These are phyloP conservation scores for Xylariaceae sp. DNA, from an alignment of 2,329 filamentous ascomycete species.

Conservation along the genomic window DNA sequence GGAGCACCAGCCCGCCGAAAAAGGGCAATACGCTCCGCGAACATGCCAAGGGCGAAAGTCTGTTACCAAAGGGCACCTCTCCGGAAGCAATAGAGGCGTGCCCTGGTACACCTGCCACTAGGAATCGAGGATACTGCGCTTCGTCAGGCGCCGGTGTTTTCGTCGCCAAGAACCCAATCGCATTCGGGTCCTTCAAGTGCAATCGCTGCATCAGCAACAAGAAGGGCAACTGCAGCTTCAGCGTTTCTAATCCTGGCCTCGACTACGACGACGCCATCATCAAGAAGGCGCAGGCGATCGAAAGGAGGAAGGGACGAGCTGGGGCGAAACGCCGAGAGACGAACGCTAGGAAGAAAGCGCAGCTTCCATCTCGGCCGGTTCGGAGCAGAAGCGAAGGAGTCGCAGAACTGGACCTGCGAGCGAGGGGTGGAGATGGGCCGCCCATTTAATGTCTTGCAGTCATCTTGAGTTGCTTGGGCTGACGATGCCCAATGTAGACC, in stretches of 20 bases:
- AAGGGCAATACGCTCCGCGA: neutral
- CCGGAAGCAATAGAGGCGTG: neutral
- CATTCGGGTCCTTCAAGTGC: slow-evolving; percentile 8
- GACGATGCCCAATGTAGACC: too few relatives aligned
- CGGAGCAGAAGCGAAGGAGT: too few relatives aligned
- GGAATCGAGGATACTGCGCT: neutral
- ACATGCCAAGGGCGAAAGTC: neutral
- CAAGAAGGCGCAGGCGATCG: too few relatives aligned
- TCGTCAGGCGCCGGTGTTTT: neutral
- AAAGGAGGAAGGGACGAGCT: too few relatives aligned
- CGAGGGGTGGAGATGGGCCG: too few relatives aligned
- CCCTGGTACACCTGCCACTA: neutral
- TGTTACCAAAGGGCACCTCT: neutral
- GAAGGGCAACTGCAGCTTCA: slow-evolving; percentile 3
- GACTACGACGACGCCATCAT: neutral
- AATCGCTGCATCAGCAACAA: slow-evolving; percentile 3
- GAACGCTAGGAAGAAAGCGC: too few relatives aligned
- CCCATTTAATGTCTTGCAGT: too few relatives aligned
- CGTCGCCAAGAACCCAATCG: slow-evolving; percentile 1
- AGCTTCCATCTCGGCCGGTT: too few relatives aligned
- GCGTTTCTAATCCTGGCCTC: slow-evolving; percentile 1
- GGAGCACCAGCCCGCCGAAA: neutral
- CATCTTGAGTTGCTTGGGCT: too few relatives aligned
- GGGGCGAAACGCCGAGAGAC: too few relatives aligned
- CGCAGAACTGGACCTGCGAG: too few relatives aligned